Base-by-base conservation (phyloP, 2,329 filamentous ascomycete genomes). In the Paracamarosporium sp. region DNA sequence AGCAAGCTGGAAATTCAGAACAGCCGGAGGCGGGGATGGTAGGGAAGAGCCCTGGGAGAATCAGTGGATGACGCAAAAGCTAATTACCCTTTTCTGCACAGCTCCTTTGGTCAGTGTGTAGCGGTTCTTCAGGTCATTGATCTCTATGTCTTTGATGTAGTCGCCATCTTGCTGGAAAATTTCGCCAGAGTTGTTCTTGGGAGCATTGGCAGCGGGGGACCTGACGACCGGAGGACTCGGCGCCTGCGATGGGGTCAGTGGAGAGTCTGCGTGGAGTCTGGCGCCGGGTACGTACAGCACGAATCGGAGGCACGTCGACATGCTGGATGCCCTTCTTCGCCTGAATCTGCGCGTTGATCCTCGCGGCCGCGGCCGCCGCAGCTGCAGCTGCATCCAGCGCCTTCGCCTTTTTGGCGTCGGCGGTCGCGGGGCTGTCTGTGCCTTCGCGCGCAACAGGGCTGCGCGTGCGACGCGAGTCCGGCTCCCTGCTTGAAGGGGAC, bases 21-120 rank as follows among this genome's bases (percentile, higher is more conserved):
- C 50, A 68, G 69, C 62, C 67, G 38, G 45, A 62, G 47, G 40
- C 43, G 24, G 53, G 53, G 58, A 50, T 50, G 28, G 61, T 72
- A 71, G 73, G 70, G 67, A 70, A 73, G 72, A 70, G 72, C 70
- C 76, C 82, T 81, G 80, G 76, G 76, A 77, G 69, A 78, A 90
- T 90, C 88, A 91, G 88, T 86, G 82, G n/a, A n/a, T n/a, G 81
- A 80, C 78, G 79, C 82, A 86, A 85, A 86, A 86, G 80, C 80
- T 89, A 93, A 90, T 96, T 97, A 99, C 95, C 94, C 95, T 97
- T 87, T 97, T 96, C 85, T 98, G 95, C 66, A 93, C 97, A 71
- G 92, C 91, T 73, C 93, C 93, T 83, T 97, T 98, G 64, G 94
- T 99, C 81, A 99, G 85, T 77, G 93, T 90, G 79, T 99, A 99